Conservation (phyloP, 768 basidiomycete genomes). For the Tulasnella sp. region DNA sequence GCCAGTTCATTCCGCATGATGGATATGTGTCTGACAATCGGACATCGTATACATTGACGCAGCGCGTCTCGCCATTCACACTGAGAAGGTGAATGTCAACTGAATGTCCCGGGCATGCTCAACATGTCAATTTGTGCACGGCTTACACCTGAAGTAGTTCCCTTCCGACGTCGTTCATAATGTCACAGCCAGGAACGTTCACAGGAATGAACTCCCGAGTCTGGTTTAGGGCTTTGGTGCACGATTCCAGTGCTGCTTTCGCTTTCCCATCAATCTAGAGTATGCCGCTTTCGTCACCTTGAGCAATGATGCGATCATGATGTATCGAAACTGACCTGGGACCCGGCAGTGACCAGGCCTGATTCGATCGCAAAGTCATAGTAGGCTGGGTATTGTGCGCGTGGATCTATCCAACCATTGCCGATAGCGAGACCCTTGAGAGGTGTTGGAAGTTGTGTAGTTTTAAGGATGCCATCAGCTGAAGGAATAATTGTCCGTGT, state of each 20-base stretch:
- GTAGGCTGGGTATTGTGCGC: slow-evolving; percentile 80
- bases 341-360: slow-evolving; percentile 61
- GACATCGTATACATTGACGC: slow-evolving; percentile 92
- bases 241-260: slow-evolving; percentile 48
- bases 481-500: slow-evolving; percentile 8
- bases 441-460: slow-evolving; percentile 46
- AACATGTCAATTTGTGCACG: background rate
- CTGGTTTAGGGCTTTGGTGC: slow-evolving; percentile 32
- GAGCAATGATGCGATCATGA: background rate
- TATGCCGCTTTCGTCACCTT: background rate
- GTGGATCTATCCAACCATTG: slow-evolving; percentile 95
- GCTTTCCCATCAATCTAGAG: slow-evolving; percentile 50
- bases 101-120: background rate
- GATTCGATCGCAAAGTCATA: slow-evolving; percentile 75
- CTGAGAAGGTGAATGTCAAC: slow-evolving; percentile 30
- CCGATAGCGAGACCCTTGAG: slow-evolving; percentile 83
- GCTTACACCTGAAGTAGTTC: slow-evolving; percentile 21
- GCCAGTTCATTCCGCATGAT: slow-evolving; percentile 98
- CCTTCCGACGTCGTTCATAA: slow-evolving; percentile 40
- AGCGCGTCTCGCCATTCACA: slow-evolving; percentile 57
- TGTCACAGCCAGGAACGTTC: slow-evolving; percentile 47
- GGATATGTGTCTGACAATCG: slow-evolving; percentile 77
- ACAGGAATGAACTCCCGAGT: slow-evolving; percentile 30
- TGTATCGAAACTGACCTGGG: slow-evolving; percentile 40
- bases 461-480: slow-evolving; percentile 67